These are phyloP conservation scores for Botrytis elliptica DNA, from an alignment of 2,329 filamentous ascomycete genomes.

Conservation along the genomic window DNA sequence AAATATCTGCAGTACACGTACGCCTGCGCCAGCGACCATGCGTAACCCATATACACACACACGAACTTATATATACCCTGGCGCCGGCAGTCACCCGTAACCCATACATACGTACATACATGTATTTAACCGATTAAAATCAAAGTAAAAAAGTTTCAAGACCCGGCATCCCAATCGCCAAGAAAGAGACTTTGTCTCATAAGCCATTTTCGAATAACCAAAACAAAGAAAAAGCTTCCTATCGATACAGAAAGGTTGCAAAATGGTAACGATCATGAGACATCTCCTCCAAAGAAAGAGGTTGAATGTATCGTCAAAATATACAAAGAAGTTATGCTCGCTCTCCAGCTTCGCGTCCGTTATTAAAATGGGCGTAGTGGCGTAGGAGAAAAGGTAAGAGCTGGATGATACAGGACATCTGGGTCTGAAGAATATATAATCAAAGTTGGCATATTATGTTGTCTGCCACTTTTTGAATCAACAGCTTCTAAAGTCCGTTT, in stretches of 20 bases:
- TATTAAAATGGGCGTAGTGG: background rate
- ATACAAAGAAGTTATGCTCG: slow-evolving; percentile 8
- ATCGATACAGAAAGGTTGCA: background rate
- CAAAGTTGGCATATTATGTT: background rate
- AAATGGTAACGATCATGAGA: background rate
- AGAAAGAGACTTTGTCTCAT: background rate
- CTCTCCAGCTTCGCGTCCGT: background rate
- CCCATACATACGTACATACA: slow-evolving; percentile 15
- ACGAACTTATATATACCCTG: slow-evolving; percentile 3
- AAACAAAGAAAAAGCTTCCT: slow-evolving; percentile 5
- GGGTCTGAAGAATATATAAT: background rate
- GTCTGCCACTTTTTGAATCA: background rate
- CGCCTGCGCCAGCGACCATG: slow-evolving; percentile 1
- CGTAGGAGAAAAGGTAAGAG: background rate
- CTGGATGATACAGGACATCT: background rate
- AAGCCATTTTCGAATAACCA: slow-evolving; percentile 12
- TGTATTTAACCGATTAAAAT: slow-evolving; percentile 8
- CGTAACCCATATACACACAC: slow-evolving; percentile 4
- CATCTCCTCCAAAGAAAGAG: too few relatives aligned
- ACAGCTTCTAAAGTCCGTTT: slow-evolving; percentile 19
- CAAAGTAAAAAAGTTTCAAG: background rate
- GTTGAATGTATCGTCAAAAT: background rate
- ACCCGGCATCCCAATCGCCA: background rate
- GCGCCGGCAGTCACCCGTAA: slow-evolving; percentile 10
- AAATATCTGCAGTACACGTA: slow-evolving; percentile 13